Evolutionary conservation across 2,329 filamentous ascomycete species (phyloP), one percentile per base, ranked within the genome.

Genomic region (Aspergillus pseudonomiae): DNA sequence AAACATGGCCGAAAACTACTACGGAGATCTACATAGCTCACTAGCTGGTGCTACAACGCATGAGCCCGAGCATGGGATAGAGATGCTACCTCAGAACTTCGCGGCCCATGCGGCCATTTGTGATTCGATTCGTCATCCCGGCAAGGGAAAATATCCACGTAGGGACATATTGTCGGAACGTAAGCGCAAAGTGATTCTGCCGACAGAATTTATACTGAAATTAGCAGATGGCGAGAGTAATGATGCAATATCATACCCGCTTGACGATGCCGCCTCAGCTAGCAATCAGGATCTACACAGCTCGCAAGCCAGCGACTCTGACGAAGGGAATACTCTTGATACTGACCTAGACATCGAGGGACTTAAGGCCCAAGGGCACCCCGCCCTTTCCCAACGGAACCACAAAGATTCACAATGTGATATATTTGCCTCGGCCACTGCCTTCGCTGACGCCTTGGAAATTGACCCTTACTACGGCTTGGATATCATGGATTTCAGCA

Each of bases 401-500:
- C 55, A n/a, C 19, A 46, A 36, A 6, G 60, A 50, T 6, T 28
- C 41, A 46, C 62, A 60, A 12, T 41, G 36, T 58, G 58, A 65
- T 43, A 65, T 70, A 43, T 88, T 87, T 70, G 84, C 85, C 19
- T 81, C 82, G 43, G 87, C 86, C 6, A 81, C 81, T 53, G 80
- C 83, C 19, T 82, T 89, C 69, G 86, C 85, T 3, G 86, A 88
- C 72, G 81, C 83, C 0, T 78, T 88, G 2, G 85, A 88, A n/a
- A 77, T 80, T 65, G 84, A 86, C 67, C 84, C 86, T 2, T 86
- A 88, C 65, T 88, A 90, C 64, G 91, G 88, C 10, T 89, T 97
- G 67, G 93, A 97, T 72, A 82, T 96, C 52, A 94, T 95, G 89
- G 92, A 96, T 71, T 92, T 91, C 79, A 86, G 91, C 19, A 84